Evolutionary conservation across 177 flowering plant species (phyloP).

Genomic region (Tripterygium wilfordii): DNA sequence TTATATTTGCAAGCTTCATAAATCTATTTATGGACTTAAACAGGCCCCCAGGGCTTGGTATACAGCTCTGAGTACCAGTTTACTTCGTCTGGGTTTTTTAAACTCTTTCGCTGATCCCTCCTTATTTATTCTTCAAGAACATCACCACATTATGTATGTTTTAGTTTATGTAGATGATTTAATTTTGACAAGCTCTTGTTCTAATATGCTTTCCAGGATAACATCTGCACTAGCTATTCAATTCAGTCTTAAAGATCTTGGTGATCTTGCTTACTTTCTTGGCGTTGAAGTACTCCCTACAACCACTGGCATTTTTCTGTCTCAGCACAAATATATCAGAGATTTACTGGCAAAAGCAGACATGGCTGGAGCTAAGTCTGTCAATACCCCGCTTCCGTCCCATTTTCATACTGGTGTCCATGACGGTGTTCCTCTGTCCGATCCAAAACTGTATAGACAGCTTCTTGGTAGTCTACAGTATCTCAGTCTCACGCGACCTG

Average conservation of each 20-base stretch:
- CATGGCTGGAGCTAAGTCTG: neutral
- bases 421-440: neutral
- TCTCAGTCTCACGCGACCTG: too few species aligned
- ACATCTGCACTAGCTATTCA: neutral
- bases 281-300: neutral
- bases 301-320: neutral
- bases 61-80: neutral
- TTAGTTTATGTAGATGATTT: conserved; percentile 5
- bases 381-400: neutral
- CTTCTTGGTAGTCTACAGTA: too few species aligned
- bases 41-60: neutral
- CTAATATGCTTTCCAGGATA: neutral
- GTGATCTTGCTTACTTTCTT: neutral
- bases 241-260: conserved; percentile 4
- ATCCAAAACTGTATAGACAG: neutral
- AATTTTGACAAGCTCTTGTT: neutral
- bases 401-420: neutral
- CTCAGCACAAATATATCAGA: neutral
- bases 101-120: neutral
- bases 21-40: neutral
- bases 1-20: neutral
- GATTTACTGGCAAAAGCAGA: neutral
- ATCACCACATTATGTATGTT: neutral
- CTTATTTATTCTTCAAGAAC: too few species aligned
- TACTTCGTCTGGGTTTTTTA: neutral